phyloP scores from a whole-genome alignment of 2,329 filamentous ascomycete genomes.

The Chrysoporthe puriensis region DNA sequence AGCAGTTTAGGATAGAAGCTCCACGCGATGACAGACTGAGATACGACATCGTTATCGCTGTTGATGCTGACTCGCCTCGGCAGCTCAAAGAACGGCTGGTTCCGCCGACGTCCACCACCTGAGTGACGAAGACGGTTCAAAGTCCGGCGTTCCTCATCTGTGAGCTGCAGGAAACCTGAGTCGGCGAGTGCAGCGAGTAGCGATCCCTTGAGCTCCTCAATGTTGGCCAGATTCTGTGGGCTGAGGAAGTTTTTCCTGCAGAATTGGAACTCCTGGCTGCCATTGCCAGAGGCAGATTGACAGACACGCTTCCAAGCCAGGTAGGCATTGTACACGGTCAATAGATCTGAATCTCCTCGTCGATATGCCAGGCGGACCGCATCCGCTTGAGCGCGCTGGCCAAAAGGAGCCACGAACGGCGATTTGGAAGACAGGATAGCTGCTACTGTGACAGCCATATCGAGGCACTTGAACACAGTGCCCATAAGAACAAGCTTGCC shows the following conservation, averaged over 20 bases:
- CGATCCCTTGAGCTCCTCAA: conserved; percentile 95
- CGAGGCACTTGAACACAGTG: conserved; percentile 85
- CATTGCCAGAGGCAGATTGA: conserved; percentile 58
- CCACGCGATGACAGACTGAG: conserved; percentile 84
- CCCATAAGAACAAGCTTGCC: conserved; percentile 91
- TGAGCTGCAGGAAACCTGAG: conserved; percentile 78
- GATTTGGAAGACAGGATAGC: conserved; percentile 94
- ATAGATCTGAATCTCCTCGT: conserved; percentile 84
- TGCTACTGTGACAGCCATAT: conserved; percentile 88
- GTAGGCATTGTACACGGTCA: conserved; percentile 95
- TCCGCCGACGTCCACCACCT: conserved; percentile 60
- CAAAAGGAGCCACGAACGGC: conserved; percentile 86
- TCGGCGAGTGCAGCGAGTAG: conserved; percentile 84
- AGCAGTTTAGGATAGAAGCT: conserved; percentile 96
- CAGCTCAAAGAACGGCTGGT: conserved; percentile 76
- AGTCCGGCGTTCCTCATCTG: conserved; percentile 69
- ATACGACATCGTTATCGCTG: conserved; percentile 78
- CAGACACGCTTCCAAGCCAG: conserved; percentile 84
- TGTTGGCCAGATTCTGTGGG: conserved; percentile 84
- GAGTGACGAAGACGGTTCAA: conserved; percentile 72
- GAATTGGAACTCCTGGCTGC: conserved; percentile 80
- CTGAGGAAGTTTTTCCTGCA: conserved; percentile 94
- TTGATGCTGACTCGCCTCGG: conserved; percentile 75
- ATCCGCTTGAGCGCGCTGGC: conserved; percentile 81
- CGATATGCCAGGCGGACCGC: conserved; percentile 78